Percentiles rank a stretch among this genome's conserved stretches.
Evolutionary conservation across 2,329 filamentous ascomycete genomes (phyloP).

Genomic region (Botryotinia globosa): DNA sequence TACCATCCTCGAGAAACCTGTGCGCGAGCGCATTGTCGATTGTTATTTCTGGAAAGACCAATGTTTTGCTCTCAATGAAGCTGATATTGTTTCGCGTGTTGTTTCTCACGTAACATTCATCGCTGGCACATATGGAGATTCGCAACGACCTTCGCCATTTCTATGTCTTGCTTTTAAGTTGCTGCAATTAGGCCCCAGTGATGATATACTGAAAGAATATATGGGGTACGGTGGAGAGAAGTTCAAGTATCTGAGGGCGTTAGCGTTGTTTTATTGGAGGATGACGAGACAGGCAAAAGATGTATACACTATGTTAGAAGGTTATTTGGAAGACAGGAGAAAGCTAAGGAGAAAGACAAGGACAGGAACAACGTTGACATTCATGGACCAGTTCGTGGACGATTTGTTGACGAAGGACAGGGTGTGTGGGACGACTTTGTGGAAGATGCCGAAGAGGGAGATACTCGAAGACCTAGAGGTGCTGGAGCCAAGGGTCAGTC

Average conservation of each 20-base stretch:
- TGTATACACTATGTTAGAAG: constrained; percentile 78
- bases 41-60: constrained; percentile 99
- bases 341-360: constrained; percentile 79
- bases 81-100: constrained; percentile 81
- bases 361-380: constrained; percentile 71
- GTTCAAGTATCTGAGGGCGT: constrained; percentile 83
- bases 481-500: constrained; percentile 80
- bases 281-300: constrained; percentile 80
- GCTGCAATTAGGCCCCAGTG: constrained; percentile 78
- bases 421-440: constrained; percentile 86
- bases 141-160: constrained; percentile 87
- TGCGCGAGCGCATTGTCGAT: constrained; percentile 92
- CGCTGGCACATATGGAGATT: constrained; percentile 80
- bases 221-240: constrained; percentile 70
- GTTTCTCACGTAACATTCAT: constrained; percentile 78
- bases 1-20: constrained; percentile 93
- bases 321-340: constrained; percentile 74
- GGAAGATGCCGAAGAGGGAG: constrained; percentile 82
- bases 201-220: constrained; percentile 77
- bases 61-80: constrained; percentile 90
- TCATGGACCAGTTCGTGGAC: constrained; percentile 90
- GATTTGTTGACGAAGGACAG: constrained; percentile 85
- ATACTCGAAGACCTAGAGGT: constrained; percentile 85
- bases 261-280: constrained; percentile 91
- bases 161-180: constrained; percentile 94